Conservation (phyloP, 148 eudicot genomes). For the Polygonum aviculare region DNA sequence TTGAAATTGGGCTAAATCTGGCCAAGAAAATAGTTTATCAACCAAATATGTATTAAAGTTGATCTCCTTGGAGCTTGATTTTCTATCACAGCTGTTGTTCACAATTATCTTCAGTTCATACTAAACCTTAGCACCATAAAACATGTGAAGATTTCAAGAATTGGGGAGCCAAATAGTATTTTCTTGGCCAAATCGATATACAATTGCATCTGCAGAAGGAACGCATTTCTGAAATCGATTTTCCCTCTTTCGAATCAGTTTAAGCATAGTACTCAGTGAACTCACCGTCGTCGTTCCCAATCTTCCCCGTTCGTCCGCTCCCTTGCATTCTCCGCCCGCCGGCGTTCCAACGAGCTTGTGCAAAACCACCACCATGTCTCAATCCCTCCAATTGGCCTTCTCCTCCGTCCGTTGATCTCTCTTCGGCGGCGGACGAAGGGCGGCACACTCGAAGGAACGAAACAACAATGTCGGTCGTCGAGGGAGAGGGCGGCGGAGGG, state of each 20-base stretch:
- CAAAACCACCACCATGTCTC: slow-evolving; percentile 23
- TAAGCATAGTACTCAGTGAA: no score
- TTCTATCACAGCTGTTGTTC: neutral
- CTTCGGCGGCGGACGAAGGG: no score
- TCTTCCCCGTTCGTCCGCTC: neutral
- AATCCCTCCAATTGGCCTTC: slow-evolving; percentile 30
- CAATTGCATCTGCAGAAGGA: no score
- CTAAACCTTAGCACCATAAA: neutral
- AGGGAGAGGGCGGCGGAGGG: no score
- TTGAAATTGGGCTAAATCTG: neutral
- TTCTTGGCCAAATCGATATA: neutral
- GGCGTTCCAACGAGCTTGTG: neutral
- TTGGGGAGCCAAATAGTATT: neutral
- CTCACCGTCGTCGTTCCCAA: no score
- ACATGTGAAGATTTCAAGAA: no score
- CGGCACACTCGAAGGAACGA: no score
- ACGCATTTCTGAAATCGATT: no score
- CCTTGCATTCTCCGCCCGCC: slow-evolving; percentile 7
- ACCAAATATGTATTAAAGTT: neutral
- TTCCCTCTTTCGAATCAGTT: no score
- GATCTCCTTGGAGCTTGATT: neutral
- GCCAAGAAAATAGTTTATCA: neutral
- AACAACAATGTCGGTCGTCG: no score
- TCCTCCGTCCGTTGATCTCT: slow-evolving; percentile 21
- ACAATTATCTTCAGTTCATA: neutral